Conservation (phyloP, 768 basidiomycete genomes). For the Wakefieldia striispora region DNA sequence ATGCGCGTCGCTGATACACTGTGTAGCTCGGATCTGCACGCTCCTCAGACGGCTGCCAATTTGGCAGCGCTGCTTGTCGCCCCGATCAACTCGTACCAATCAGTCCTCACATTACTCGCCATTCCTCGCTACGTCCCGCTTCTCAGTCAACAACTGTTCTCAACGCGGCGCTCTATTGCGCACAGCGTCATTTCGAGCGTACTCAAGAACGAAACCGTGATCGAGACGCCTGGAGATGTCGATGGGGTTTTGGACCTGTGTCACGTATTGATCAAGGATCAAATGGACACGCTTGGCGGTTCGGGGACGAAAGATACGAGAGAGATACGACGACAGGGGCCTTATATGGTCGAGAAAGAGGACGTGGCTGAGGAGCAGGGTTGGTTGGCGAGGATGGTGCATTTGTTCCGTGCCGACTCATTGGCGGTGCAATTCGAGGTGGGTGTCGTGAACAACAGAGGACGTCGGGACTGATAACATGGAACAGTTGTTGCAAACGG, state of each 20-base stretch:
- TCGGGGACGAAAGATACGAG: constrained; percentile 31
- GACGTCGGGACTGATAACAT: neutral
- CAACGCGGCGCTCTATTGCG: constrained; percentile 87
- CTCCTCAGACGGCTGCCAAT: constrained; percentile 82
- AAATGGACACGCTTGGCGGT: constrained; percentile 52
- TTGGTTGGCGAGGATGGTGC: constrained; percentile 98
- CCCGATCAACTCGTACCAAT: constrained; percentile 95
- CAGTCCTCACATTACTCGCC: constrained; percentile 94
- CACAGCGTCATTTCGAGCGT: constrained; percentile 94
- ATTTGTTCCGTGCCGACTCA: constrained; percentile 87
- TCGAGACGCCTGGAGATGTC: constrained; percentile 93
- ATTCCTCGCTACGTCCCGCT: constrained; percentile 87
- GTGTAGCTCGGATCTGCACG: constrained; percentile 80
- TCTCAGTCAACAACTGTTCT: constrained; percentile 81
- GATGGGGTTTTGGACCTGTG: constrained; percentile 91
- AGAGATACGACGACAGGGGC: constrained; percentile 55
- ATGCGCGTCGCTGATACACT: constrained; percentile 6
- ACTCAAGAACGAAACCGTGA: constrained; percentile 93
- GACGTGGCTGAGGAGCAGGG: constrained; percentile 98
- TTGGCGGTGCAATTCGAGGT: constrained; percentile 90
- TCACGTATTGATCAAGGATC: constrained; percentile 88
- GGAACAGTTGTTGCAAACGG: constrained; percentile 81
- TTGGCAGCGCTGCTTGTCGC: constrained; percentile 90
- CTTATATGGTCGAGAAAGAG: constrained; percentile 69
- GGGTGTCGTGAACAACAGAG: constrained; percentile 11